Evolutionary conservation across 371 early-diverging fungal species (phyloP).

Genomic region (Homolaphlyctis polyrhiza): DNA sequence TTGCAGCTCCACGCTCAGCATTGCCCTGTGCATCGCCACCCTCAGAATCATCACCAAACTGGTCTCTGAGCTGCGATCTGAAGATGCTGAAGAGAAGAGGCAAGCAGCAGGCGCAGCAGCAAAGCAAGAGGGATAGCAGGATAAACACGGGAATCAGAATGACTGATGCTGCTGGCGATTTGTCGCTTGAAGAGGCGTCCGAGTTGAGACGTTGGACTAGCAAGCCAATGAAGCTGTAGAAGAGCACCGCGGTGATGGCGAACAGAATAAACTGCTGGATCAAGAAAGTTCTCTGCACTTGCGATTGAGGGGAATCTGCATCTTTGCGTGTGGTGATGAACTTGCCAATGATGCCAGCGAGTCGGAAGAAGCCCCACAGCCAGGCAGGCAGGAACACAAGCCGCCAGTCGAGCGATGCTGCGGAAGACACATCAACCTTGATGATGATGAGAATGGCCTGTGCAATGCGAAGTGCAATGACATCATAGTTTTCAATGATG

Average conservation of each 20-base stretch:
- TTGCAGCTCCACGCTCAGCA: too few relatives aligned
- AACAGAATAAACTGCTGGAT: slow-evolving; percentile 46
- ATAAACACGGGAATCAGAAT: slow-evolving; percentile 82
- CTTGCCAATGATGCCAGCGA: too few relatives aligned
- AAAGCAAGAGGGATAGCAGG: slow-evolving; percentile 53
- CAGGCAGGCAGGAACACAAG: slow-evolving; percentile 78
- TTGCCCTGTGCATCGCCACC: neutral
- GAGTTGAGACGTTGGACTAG: slow-evolving; percentile 52
- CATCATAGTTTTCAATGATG: slow-evolving; percentile 55
- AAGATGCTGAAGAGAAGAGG: slow-evolving; percentile 45
- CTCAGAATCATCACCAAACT: neutral
- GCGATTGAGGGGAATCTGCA: too few relatives aligned
- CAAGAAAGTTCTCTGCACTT: too few relatives aligned
- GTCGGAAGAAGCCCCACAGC: slow-evolving; percentile 52
- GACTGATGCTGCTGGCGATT: slow-evolving; percentile 47
- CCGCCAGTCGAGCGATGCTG: slow-evolving; percentile 46
- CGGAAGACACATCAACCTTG: slow-evolving; percentile 51
- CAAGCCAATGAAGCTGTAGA: slow-evolving; percentile 69
- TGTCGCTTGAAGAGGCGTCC: slow-evolving; percentile 42
- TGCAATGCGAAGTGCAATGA: slow-evolving; percentile 47
- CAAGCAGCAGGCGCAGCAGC: slow-evolving; percentile 70
- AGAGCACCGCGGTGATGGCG: slow-evolving; percentile 46
- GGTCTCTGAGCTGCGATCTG: neutral
- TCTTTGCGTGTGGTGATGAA: too few relatives aligned
- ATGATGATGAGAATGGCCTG: slow-evolving; percentile 57